Evolutionary conservation across 169 alveolate species (phyloP), one percentile per base, ranked within the genome.

Genomic region (Perkinsus marinus): DNA sequence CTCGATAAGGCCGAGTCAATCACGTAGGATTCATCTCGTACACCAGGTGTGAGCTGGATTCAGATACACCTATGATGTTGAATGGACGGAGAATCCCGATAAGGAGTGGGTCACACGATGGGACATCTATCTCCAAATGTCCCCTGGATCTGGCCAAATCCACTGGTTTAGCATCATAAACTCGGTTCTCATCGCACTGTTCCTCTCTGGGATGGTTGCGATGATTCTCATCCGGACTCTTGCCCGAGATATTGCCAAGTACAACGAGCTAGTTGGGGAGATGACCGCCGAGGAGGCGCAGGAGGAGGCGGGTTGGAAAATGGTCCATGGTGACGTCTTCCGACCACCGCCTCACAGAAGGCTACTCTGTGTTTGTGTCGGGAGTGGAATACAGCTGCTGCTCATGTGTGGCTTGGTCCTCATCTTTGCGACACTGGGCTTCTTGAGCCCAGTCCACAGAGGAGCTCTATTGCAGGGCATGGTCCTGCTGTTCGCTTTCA

Each of bases 271-370:
- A 16, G 96, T 93, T 57, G 91, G 94, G 34, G 92, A 93, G 38
- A 93, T 92, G 94, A 93, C 91, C 90, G 96, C 93, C 90, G 95
- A 95, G 5, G 98, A 96, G 92, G 95, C 94, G n/a, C 94, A 94
- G 30, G 97, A 94, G 92, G 98, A 96, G 57, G 93, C 95, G 68
- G 98, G 98, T 22, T 97, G 99, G 99, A 97, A 97, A 93, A 95
- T 96, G 92, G 96, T 96, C 5, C 97, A 95, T 90, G 98, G 98
- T 16, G 99, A 97, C 92, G 98, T 97, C 39, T 97, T 97, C 94
- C 94, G 99, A 68, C 94, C 96, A 90, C 98, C 98, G 17, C 90
- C 93, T n/a, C 94, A 96, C 93, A 93, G 95, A 38, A 94, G 96
- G 10, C 93, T 96, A 39, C 95, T 97, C 38, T 94, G 97, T 19